Conservation (phyloP, 352 stramenopile genomes). For the Thalassiosira hispida region DNA sequence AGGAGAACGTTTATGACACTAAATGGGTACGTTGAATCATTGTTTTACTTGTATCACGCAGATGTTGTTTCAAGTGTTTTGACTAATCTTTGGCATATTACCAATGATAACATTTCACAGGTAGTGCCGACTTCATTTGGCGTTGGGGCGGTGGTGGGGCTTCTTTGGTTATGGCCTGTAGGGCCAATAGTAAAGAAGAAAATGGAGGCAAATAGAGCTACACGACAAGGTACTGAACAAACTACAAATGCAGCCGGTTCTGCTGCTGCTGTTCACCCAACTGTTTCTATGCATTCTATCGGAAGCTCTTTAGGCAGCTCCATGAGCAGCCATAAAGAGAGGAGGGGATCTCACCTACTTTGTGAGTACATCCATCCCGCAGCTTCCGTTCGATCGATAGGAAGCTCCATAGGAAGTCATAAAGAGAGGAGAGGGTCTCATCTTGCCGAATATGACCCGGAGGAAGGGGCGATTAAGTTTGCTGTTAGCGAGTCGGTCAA, state of each 20-base stretch:
- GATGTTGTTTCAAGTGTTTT: no score
- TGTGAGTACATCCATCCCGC: slow-evolving; percentile 4
- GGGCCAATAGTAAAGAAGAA: slow-evolving; percentile 18
- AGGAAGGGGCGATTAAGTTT: slow-evolving; percentile 5
- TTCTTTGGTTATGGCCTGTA: slow-evolving; percentile 16
- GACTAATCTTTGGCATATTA: no score
- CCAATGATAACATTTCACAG: neutral
- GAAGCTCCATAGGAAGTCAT: neutral
- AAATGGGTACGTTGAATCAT: neutral
- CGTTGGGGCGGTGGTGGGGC: slow-evolving; percentile 7
- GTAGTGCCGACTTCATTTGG: slow-evolving; percentile 16
- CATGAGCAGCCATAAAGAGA: no score
- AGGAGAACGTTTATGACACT: slow-evolving; percentile 12
- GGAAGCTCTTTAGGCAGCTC: no score
- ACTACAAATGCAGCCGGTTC: neutral
- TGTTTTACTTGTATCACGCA: no score
- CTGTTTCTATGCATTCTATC: no score
- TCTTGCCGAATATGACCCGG: slow-evolving; percentile 2
- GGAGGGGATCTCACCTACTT: no score
- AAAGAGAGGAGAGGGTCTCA: neutral
- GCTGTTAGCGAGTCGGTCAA: neutral
- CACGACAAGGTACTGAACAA: neutral
- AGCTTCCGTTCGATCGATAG: neutral
- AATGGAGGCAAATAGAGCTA: slow-evolving; percentile 16
- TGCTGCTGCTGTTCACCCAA: neutral